These are phyloP conservation scores for Clathrus columnatus DNA, from an alignment of 768 basidiomycete species.

Conservation along the genomic window DNA sequence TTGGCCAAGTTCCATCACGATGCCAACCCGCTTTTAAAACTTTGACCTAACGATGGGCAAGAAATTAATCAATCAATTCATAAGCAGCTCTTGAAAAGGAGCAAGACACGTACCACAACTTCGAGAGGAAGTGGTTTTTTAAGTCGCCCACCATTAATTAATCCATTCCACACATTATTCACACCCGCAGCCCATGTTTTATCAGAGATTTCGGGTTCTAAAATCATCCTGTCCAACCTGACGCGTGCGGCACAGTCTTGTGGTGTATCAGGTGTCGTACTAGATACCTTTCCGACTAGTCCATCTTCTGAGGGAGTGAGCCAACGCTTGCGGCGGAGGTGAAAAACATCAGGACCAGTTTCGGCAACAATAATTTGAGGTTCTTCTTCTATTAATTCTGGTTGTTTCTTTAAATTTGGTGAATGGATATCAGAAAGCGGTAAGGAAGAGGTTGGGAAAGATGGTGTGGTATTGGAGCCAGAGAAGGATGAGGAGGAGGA, in stretches of 20 bases:
- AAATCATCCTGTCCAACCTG: slow-evolving; percentile 42
- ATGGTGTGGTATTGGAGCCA: no score
- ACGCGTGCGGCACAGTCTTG: slow-evolving; percentile 28
- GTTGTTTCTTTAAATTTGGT: no score
- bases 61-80: slow-evolving; percentile 13
- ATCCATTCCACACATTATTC: slow-evolving; percentile 54
- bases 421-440: no score
- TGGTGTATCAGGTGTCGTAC: slow-evolving; percentile 22
- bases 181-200: slow-evolving; percentile 49
- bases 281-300: slow-evolving; percentile 14
- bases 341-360: slow-evolving; percentile 54
- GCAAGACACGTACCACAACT: slow-evolving; percentile 43
- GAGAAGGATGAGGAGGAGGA: no score
- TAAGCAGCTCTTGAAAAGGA: slow-evolving; percentile 6
- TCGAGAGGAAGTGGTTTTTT: slow-evolving; percentile 54
- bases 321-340: slow-evolving; percentile 58
- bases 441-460: no score
- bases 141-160: slow-evolving; percentile 49
- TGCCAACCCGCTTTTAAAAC: slow-evolving; percentile 69
- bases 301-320: slow-evolving; percentile 26
- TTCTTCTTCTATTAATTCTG: no score
- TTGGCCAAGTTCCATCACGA: slow-evolving; percentile 70
- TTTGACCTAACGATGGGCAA: slow-evolving; percentile 45
- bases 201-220: slow-evolving; percentile 39
- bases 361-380: no score